Evolutionary conservation across 2,329 filamentous ascomycete genomes (phyloP).

Genomic region (Phaeosphaeria sp.): DNA sequence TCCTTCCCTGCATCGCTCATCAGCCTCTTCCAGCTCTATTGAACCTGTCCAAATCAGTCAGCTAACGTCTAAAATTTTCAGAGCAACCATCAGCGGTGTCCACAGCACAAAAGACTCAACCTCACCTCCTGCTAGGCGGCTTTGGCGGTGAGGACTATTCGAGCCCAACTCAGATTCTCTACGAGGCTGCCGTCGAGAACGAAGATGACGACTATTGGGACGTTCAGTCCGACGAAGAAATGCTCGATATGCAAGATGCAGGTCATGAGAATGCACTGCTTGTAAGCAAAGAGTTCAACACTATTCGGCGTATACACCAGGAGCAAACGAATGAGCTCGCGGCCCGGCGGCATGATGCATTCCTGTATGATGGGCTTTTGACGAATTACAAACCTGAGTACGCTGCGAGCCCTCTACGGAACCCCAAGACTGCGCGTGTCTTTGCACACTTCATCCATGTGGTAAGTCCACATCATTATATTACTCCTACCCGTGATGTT

Average conservation of each 20-base stretch:
- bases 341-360: slow-evolving; percentile 54
- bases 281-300: slow-evolving; percentile 41
- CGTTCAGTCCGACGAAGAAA: slow-evolving; percentile 56
- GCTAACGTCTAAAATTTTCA: slow-evolving; percentile 33
- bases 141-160: slow-evolving; percentile 50
- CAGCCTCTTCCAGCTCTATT: not conserved
- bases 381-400: slow-evolving; percentile 55
- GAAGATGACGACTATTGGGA: slow-evolving; percentile 60
- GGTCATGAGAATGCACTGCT: slow-evolving; percentile 30
- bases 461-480: slow-evolving; percentile 14
- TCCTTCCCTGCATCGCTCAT: not conserved
- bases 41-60: not conserved
- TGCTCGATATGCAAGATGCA: slow-evolving; percentile 33
- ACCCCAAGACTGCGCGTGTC: slow-evolving; percentile 78
- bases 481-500: not conserved
- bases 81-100: slow-evolving; percentile 29
- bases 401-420: slow-evolving; percentile 71
- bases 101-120: slow-evolving; percentile 17
- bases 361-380: slow-evolving; percentile 55
- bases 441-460: slow-evolving; percentile 94
- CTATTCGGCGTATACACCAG: slow-evolving; percentile 46
- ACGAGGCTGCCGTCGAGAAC: slow-evolving; percentile 50
- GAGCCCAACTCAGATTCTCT: slow-evolving; percentile 44
- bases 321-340: slow-evolving; percentile 44
- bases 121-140: slow-evolving; percentile 31